Evolutionary conservation across 345 rosid species (phyloP).

Genomic region (Eucalyptus pumila): DNA sequence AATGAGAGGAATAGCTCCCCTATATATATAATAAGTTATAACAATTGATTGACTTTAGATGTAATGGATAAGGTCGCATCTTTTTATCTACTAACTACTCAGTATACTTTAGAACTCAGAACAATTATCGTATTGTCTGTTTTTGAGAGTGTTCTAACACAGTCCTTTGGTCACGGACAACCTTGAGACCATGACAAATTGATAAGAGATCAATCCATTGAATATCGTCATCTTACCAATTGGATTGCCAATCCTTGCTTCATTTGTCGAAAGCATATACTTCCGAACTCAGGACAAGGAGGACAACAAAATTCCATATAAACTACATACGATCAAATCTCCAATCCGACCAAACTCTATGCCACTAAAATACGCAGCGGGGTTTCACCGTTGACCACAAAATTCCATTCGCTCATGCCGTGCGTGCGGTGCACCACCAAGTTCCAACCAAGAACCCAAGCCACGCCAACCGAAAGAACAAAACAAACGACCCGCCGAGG

Average conservation of each 20-base stretch:
- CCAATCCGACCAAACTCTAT: neutral
- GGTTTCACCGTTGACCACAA: neutral
- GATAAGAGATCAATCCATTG: neutral
- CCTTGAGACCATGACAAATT: neutral
- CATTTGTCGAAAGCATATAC: neutral
- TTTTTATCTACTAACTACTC: accelerated
- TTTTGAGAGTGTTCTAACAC: no score
- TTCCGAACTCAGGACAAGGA: neutral
- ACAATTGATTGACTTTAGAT: no score
- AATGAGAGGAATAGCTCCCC: accelerated
- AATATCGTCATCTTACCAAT: neutral
- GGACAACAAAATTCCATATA: neutral
- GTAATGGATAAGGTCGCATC: accelerated
- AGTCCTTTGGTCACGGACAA: accelerated
- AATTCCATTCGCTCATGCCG: neutral
- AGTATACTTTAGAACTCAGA: no score
- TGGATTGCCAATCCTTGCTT: neutral
- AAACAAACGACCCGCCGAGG: neutral
- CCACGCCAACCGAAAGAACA: neutral
- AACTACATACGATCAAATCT: neutral
- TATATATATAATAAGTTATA: no score
- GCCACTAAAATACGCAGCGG: neutral
- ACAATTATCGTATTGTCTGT: no score
- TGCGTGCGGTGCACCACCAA: neutral
- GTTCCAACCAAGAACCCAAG: neutral